Conservation (phyloP, 2,329 filamentous ascomycete species). For the Pseudocercospora ulei region DNA sequence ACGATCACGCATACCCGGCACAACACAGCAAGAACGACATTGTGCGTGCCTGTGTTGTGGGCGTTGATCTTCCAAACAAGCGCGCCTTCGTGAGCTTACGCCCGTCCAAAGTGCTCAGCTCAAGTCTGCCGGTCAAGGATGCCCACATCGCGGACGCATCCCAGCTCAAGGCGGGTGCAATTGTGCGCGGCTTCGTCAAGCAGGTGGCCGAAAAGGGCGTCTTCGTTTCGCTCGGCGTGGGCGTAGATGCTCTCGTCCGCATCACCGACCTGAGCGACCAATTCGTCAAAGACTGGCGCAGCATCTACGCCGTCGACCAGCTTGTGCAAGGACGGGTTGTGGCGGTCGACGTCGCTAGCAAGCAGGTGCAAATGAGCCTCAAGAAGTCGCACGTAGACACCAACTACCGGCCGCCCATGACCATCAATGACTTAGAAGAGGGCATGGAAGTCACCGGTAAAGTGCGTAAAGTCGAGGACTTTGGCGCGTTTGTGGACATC, state of each 20-base stretch:
- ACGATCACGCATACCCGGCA: conserved; percentile 64
- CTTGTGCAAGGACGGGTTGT: conserved; percentile 80
- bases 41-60: conserved; percentile 73
- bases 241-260: conserved; percentile 71
- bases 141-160: conserved; percentile 61
- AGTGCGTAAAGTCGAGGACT: conserved; percentile 87
- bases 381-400: conserved; percentile 76
- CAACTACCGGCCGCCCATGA: conserved; percentile 63
- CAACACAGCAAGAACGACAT: conserved; percentile 75
- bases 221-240: conserved; percentile 73
- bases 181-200: conserved; percentile 85
- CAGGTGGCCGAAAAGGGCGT: conserved; percentile 81
- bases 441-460: conserved; percentile 82
- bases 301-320: conserved; percentile 76
- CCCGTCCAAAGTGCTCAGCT: conserved; percentile 81
- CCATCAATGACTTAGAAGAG: conserved; percentile 63
- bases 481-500: conserved; percentile 85
- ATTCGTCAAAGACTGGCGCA: conserved; percentile 93
- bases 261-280: conserved; percentile 82
- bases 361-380: conserved; percentile 73
- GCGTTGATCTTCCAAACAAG: conserved; percentile 75
- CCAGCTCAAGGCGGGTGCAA: conserved; percentile 65
- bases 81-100: conserved; percentile 69
- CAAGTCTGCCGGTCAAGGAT: conserved; percentile 69
- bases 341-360: conserved; percentile 55